Conservation (phyloP, 768 basidiomycete species). For the Agrocybe pediades region DNA sequence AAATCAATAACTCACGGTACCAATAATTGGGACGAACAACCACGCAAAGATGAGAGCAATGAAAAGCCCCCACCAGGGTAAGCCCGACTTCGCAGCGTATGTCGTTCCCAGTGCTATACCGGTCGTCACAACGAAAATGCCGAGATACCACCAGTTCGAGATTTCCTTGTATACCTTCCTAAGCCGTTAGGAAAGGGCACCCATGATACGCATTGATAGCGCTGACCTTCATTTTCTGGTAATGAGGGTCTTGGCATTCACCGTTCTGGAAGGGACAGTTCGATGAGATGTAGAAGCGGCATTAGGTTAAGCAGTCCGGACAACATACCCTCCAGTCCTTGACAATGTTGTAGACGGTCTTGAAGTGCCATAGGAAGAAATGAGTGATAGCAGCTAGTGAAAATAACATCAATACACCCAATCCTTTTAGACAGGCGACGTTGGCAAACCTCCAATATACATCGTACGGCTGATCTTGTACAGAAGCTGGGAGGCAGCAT, state of each 20-base stretch:
- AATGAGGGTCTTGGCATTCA: constrained; percentile 38
- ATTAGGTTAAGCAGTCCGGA: constrained; percentile 6
- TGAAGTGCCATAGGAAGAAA: constrained; percentile 49
- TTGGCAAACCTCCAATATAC: constrained; percentile 35
- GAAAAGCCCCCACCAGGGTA: constrained; percentile 39
- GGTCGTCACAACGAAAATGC: constrained; percentile 29
- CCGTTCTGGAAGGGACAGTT: constrained; percentile 23
- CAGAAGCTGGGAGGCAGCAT: constrained; percentile 44
- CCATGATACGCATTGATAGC: background rate
- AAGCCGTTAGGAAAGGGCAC: background rate
- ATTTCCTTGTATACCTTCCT: constrained; percentile 29
- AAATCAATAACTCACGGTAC: constrained; percentile 37
- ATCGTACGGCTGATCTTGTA: constrained; percentile 38
- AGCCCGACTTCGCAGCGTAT: constrained; percentile 34
- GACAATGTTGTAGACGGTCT: constrained; percentile 37
- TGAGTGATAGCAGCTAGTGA: constrained; percentile 43
- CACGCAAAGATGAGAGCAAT: constrained; percentile 46
- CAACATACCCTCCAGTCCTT: constrained; percentile 24
- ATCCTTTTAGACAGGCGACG: background rate
- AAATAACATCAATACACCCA: background rate
- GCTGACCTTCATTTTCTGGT: constrained; percentile 36
- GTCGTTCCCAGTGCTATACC: constrained; percentile 35
- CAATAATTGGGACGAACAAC: constrained; percentile 48
- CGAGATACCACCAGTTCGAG: constrained; percentile 37
- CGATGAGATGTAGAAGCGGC: constrained; percentile 19